Conservation (phyloP, 2,329 filamentous ascomycete genomes). For the Cladosporium sp. region DNA sequence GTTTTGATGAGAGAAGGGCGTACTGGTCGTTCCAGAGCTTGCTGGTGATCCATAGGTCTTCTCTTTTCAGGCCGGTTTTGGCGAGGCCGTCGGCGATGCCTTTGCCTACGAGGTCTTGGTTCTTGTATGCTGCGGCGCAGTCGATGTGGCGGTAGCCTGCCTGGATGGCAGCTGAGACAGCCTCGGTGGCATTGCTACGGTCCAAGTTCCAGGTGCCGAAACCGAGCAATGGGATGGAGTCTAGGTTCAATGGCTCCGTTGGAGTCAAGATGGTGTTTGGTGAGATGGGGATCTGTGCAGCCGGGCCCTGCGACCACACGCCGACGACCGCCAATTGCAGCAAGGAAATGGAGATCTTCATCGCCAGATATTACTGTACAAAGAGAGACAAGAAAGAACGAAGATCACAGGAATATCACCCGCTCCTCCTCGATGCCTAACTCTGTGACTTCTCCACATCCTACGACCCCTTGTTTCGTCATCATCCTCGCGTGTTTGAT, state of each 20-base stretch:
- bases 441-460: conserved; percentile 1
- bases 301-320: conserved; percentile 13
- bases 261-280: conserved; percentile 12
- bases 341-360: conserved; percentile 8
- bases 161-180: conserved; percentile 36
- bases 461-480: conserved; percentile 6
- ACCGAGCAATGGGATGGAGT: conserved; percentile 29
- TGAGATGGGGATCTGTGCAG: conserved; percentile 22
- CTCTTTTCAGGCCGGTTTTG: conserved; percentile 27
- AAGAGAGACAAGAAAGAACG: not conserved
- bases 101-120: conserved; percentile 39
- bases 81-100: conserved; percentile 34
- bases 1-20: not conserved
- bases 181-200: conserved; percentile 30
- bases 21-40: conserved; percentile 36
- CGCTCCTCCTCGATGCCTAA: not conserved
- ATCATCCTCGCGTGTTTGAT: not conserved
- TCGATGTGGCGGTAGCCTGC: conserved; percentile 52
- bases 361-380: not conserved
- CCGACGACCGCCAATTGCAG: conserved; percentile 18
- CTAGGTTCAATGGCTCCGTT: conserved; percentile 20
- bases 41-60: conserved; percentile 34
- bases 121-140: conserved; percentile 39
- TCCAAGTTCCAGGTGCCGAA: conserved; percentile 36
- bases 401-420: not conserved